Percentiles rank a stretch among this genome's conserved stretches.
These are phyloP conservation scores for Tardiomyces depauwii DNA, from an alignment of 1,139 yeast genomes.

Conservation along the genomic window DNA sequence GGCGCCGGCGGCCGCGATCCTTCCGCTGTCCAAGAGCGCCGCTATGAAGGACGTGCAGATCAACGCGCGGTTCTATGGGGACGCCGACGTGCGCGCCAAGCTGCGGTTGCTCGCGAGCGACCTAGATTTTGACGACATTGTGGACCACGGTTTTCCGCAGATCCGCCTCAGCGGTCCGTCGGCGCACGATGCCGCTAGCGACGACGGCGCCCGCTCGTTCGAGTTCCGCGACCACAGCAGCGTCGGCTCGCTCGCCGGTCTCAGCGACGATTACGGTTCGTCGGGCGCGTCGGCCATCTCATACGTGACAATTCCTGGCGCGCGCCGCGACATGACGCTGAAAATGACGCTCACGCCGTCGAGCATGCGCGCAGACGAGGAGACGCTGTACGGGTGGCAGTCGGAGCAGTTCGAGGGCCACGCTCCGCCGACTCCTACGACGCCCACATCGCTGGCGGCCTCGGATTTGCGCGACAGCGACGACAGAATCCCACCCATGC, in stretches of 20 bases:
- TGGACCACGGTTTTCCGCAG: not conserved
- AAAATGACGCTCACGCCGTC: slow-evolving; percentile 22
- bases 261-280: not conserved
- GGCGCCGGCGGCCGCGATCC: not conserved
- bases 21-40: not conserved
- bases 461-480: not conserved
- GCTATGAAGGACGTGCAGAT: not conserved
- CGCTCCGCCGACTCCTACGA: slow-evolving; percentile 5
- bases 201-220: not conserved
- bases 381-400: slow-evolving; percentile 22
- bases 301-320: not conserved
- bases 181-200: too few relatives aligned
- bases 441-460: not conserved
- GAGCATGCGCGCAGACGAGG: slow-evolving; percentile 22
- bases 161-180: not conserved
- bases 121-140: not conserved
- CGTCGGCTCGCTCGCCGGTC: not conserved
- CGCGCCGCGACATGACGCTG: slow-evolving; percentile 21
- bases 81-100: not conserved
- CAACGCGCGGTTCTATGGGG: not conserved
- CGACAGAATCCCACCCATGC: not conserved
- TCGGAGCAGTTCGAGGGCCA: slow-evolving; percentile 14
- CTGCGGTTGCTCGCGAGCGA: not conserved
- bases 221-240: not conserved
- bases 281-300: not conserved